Evolutionary conservation across 2,329 filamentous ascomycete genomes (phyloP), one percentile per base, ranked within the genome.

Genomic region (Didymella arachidicola): DNA sequence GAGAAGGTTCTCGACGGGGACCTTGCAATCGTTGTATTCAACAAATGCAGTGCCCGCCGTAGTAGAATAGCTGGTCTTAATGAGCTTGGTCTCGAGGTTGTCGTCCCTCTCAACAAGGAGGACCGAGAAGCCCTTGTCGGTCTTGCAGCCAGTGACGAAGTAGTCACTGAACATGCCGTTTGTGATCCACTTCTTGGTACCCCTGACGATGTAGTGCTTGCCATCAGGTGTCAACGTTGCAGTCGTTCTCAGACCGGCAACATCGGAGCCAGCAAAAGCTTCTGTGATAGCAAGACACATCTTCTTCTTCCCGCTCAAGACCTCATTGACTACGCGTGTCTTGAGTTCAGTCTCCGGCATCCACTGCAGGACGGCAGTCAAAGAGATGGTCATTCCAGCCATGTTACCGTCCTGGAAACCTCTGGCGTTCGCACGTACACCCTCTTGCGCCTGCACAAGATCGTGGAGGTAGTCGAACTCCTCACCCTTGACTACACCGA

Each of bases 391-490:
- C 90, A 96, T 92, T 51, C 92, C 92, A 2, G 91, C 89, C 85
- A 96, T 87, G 78, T 92, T 93, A 3, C 91, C 92, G 74, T 96
- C 92, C 75, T 92, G 88, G 79, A 95, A 96, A 1, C 92, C 92
- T 68, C 91, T 81, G 27, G 89, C 87, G 74, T 89, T 91, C 7
- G 86, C 81, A 30, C 92, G 84, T 1, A 84, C 82, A 65, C 91
- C 79, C 78, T 96, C 92, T 78, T 96, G 92, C 8, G 82, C 80
- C 51, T 90, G 81, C 64, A 96, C 86, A 73, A 95, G 75, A 74
- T 95, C 92, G 76, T 95, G 91, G 78, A 96, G 91, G 77, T 93
- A 93, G 76, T 96, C 91, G 68, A 93, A 96, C 62, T 93, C 89
- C 76, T 92, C 87, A 49, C 90, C 90, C 71, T 90, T 86, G 53